These are phyloP conservation scores for Pyropia yezoensis DNA, from an alignment of 23 red algal genomes.

Conservation along the genomic window DNA sequence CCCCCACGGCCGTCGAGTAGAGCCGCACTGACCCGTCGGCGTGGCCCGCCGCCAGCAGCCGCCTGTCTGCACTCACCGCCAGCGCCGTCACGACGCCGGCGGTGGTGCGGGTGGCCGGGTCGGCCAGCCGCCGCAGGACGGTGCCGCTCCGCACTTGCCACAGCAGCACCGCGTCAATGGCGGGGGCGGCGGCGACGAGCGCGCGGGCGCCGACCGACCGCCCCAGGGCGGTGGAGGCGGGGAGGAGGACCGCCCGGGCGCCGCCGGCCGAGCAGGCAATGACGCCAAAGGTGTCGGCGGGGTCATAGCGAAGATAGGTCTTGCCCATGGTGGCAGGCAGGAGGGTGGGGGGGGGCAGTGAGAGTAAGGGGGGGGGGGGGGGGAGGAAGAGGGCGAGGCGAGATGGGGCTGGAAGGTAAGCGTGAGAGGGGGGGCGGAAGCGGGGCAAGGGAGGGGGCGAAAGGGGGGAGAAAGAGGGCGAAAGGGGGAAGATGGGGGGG, in stretches of 20 bases:
- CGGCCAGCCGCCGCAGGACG: constrained; percentile 24
- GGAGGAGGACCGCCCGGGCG: constrained; percentile 6
- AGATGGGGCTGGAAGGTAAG: too few relatives aligned
- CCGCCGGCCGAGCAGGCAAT: constrained; percentile 14
- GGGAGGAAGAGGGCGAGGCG: too few relatives aligned
- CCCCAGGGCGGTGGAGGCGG: neutral
- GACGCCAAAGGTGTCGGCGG: constrained; percentile 38
- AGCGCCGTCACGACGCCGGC: constrained; percentile 28
- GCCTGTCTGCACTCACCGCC: constrained; percentile 9
- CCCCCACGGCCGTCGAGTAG: neutral
- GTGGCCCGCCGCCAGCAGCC: constrained; percentile 51
- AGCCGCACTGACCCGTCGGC: constrained; percentile 60
- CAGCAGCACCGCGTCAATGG: constrained; percentile 40
- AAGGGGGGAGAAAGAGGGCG: too few relatives aligned
- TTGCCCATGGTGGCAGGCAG: constrained; percentile 25
- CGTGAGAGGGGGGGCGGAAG: too few relatives aligned
- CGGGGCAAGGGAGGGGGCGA: too few relatives aligned
- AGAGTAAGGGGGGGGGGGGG: too few relatives aligned
- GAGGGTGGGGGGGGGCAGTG: too few relatives aligned
- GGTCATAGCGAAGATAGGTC: constrained; percentile 53
- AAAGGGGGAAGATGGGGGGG: too few relatives aligned
- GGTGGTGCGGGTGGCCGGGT: constrained; percentile 8
- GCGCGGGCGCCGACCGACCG: neutral
- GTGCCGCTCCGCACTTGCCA: constrained; percentile 42
- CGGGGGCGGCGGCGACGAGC: constrained; percentile 24